phyloP scores from a whole-genome alignment of 148 eudicot genomes.

The Chenopodium album region DNA sequence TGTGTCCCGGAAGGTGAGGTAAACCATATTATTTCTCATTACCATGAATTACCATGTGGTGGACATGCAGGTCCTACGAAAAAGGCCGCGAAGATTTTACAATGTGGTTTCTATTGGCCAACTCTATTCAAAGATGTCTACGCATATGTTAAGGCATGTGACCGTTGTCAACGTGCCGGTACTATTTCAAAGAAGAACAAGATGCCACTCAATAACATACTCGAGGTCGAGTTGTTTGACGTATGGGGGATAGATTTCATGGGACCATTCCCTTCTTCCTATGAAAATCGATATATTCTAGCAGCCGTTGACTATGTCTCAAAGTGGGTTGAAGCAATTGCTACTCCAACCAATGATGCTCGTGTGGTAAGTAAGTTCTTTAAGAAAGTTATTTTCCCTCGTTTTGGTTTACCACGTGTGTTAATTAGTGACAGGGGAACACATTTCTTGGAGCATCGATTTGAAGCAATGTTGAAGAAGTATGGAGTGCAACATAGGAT shows the following conservation, averaged over 20 bases:
- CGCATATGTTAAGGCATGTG: not conserved
- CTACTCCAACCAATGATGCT: not conserved
- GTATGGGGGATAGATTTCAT: not conserved
- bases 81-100: not conserved
- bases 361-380: not conserved
- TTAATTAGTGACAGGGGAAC: conserved; percentile 4
- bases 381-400: not conserved
- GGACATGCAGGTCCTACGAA: not conserved
- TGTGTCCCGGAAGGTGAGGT: not conserved
- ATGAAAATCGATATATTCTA: not conserved
- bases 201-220: not conserved
- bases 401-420: not conserved
- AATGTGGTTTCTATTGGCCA: not conserved
- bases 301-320: not conserved
- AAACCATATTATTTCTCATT: not conserved
- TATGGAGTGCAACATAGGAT: not conserved
- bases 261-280: not conserved
- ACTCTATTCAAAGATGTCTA: not conserved
- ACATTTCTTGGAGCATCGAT: not conserved
- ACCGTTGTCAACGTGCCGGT: not conserved
- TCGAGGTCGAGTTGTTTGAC: not conserved
- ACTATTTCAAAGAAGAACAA: not conserved
- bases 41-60: not conserved
- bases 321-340: not conserved
- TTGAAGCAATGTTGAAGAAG: not conserved